Conservation (phyloP, 495 filamentous ascomycete species). For the Podospora didyma region DNA sequence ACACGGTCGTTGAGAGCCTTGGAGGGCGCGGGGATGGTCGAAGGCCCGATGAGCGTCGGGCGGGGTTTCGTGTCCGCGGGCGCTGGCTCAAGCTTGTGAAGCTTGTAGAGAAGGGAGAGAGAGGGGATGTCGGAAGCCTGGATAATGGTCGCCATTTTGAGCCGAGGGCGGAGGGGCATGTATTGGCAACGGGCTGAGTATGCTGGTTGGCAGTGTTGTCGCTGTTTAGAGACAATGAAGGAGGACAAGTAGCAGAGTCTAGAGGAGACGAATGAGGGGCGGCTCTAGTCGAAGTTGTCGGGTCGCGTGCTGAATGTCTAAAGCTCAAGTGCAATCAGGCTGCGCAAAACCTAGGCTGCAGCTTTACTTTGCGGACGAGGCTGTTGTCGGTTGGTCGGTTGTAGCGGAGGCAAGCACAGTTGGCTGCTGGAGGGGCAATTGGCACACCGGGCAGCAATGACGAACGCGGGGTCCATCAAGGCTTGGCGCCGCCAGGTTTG, state of each 20-base stretch:
- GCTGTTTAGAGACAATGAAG: no score
- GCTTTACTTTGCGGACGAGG: no score
- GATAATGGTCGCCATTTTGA: conserved; percentile 25
- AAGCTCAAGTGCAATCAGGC: no score
- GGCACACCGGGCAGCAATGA: background rate
- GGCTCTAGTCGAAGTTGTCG: no score
- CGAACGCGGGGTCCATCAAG: conserved; percentile 9
- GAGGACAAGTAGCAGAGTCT: no score
- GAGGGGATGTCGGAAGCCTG: conserved; percentile 57
- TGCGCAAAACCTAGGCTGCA: background rate
- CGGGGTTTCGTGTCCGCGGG: conserved; percentile 11
- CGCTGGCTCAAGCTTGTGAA: conserved; percentile 32
- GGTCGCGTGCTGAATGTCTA: no score
- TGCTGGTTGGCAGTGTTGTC: conserved; percentile 1
- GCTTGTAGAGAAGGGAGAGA: conserved; percentile 57
- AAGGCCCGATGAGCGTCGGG: conserved; percentile 15
- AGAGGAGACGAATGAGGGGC: no score
- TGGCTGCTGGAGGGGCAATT: no score
- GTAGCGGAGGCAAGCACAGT: no score
- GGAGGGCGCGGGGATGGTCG: conserved; percentile 34
- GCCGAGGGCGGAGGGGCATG: conserved; percentile 1
- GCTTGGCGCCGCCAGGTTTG: no score
- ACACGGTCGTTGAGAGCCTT: conserved; percentile 67
- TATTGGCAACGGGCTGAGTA: background rate
- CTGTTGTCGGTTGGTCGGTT: no score